Base-by-base conservation (phyloP, 1,284 basidiomycete species). In the Naganishia albida region DNA sequence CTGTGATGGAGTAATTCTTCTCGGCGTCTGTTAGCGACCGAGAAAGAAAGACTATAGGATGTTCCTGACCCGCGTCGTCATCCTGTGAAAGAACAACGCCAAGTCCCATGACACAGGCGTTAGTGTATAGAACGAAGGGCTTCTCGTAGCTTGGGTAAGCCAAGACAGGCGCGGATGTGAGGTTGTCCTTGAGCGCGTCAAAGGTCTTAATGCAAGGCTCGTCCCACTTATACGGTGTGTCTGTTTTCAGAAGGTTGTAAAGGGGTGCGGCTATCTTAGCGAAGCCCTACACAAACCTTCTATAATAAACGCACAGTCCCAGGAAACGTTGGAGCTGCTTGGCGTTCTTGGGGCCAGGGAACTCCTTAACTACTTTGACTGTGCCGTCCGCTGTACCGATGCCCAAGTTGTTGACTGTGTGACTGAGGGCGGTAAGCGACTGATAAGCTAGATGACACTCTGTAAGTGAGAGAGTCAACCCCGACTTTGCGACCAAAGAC, bases 401-500 rank as follows among this genome's bases (percentile, higher is more conserved):
- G 1, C 66, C 66, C 13, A 65, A 46, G 55, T 65, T 65, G 18
- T 55, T 65, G 55, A 65, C 30, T 12, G 63, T 48, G 25, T 64
- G 66, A 12, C 66, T 63, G 1, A 67, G 51, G 0, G 66, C 62
- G 0, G 38, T 42, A 7, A 67, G 28, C 15, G 55, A 42, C n/a
- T 56, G 50, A 26, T 64, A 67, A 13, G 20, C 62, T 8, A 67
- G 30, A 20, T 67, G 66, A 43, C 62, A 64, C 43, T 67, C 64
- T 43, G 51, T 54, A 10, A 48, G 63, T 1, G 53, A 43, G 1
- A 67, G 46, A 3, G 66, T 67, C 12, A 67, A 39, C 3, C 66
- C 66, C 3, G 66, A 64, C 26, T 56, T 60, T n/a, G 54, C 62
- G 10, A 63, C 28, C 2, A 63, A 48, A 16, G 26, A 25, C 10